A percentile compares a stretch with the other conserved stretches of the same genome.
phyloP scores from a whole-genome alignment of 768 basidiomycete genomes.

The Clathrus columnatus region DNA sequence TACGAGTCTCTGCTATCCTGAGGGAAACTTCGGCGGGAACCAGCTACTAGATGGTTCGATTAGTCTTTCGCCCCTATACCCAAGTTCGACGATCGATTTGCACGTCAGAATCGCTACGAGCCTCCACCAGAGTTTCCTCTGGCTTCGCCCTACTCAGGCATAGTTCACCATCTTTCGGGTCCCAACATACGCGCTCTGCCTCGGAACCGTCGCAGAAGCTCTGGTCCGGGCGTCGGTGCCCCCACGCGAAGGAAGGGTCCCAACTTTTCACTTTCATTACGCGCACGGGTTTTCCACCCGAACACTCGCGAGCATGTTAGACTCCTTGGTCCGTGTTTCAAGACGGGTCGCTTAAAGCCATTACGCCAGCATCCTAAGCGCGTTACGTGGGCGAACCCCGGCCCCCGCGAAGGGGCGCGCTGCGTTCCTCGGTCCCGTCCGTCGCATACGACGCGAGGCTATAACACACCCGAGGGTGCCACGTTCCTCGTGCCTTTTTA shows the following conservation, averaged over 20 bases:
- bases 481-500: conserved; percentile 54
- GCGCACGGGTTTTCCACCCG: conserved; percentile 55
- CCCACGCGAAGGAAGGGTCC: conserved; percentile 53
- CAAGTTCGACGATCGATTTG: conserved; percentile 94
- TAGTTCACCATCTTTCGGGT: conserved; percentile 90
- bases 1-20: conserved; percentile 58
- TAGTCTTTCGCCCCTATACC: conserved; percentile 96
- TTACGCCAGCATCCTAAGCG: conserved; percentile 71
- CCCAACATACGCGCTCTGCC: conserved; percentile 80
- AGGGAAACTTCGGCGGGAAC: conserved; percentile 89
- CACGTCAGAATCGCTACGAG: conserved; percentile 94
- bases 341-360: conserved; percentile 75
- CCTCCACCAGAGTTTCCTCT: conserved; percentile 96
- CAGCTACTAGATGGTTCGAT: conserved; percentile 93
- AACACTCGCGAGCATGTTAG: conserved; percentile 77
- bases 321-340: conserved; percentile 85
- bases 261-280: conserved; percentile 37
- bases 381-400: conserved; percentile 45
- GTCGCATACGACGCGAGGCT: no score
- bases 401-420: conserved; percentile 46
- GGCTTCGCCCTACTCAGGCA: conserved; percentile 86
- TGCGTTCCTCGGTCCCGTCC: conserved; percentile 56
- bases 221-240: conserved; percentile 67
- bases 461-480: conserved; percentile 60
- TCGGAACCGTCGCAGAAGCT: conserved; percentile 65